Conservation (phyloP, 768 basidiomycete genomes). For the Boletales sp. region DNA sequence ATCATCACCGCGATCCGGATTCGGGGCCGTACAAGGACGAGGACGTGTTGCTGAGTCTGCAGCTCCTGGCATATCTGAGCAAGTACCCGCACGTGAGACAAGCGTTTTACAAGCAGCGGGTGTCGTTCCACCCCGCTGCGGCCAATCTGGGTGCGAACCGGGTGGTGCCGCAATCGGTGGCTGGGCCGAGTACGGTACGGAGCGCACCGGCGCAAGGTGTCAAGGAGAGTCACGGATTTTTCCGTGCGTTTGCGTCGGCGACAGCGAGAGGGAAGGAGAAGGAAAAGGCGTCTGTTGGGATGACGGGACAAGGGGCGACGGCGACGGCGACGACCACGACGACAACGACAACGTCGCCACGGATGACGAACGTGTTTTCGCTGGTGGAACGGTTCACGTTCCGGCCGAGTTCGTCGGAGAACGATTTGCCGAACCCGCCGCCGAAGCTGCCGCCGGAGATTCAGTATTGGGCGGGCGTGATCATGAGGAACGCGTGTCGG, state of each 20-base stretch:
- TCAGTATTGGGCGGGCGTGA: conserved; percentile 99
- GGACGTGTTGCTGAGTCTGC: conserved; percentile 85
- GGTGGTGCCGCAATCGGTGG: conserved; percentile 20
- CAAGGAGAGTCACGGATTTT: conserved; percentile 40
- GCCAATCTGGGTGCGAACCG: conserved; percentile 37
- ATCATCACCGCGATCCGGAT: conserved; percentile 39
- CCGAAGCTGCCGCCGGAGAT: conserved; percentile 83
- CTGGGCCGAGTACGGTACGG: conserved; percentile 25
- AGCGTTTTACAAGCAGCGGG: conserved; percentile 87
- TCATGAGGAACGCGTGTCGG: conserved; percentile 98
- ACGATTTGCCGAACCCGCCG: conserved; percentile 62
- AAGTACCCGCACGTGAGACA: conserved; percentile 98
- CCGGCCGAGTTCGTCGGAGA: conserved; percentile 81
- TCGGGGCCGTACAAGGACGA: conserved; percentile 86
- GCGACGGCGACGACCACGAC: too few relatives aligned
- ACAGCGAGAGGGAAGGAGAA: conserved; percentile 49
- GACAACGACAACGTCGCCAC: conserved; percentile 10
- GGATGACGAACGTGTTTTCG: conserved; percentile 91
- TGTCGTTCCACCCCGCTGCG: conserved; percentile 79
- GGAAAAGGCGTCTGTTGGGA: conserved; percentile 26
- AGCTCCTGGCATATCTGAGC: conserved; percentile 92
- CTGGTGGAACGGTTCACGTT: conserved; percentile 96
- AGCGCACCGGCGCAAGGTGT: conserved; percentile 11
- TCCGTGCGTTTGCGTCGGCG: conserved; percentile 43
- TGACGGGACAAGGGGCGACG: conserved; percentile 23